Evolutionary conservation across 2,329 filamentous ascomycete genomes (phyloP), one percentile per base, ranked within the genome.

Genomic region (Diaporthe sp.): DNA sequence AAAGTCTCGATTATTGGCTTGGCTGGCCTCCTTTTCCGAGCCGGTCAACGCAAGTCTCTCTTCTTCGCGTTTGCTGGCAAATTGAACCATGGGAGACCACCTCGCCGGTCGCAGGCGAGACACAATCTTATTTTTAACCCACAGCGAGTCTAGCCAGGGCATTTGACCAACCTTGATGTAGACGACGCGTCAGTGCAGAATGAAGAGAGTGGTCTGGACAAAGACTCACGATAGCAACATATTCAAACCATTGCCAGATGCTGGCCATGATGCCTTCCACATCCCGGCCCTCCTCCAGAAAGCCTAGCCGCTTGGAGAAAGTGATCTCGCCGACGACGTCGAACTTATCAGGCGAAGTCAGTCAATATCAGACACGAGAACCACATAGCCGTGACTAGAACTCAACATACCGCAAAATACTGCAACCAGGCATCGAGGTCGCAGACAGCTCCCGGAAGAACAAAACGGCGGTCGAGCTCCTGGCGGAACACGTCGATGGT

Each of bases 391-490:
- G 19, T 2, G 19, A 6, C 4, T 7, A 35, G 9, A 58, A n/a
- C 19, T n/a, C 4, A 10, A 13, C 54, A 58, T 38, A 58, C 55
- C 55, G 55, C 55, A 58, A 72, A 72, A 22, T 72, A 73, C 54
- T 73, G 71, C n/a, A 73, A 30, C 71, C 71, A 73, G 2, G 35
- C 35, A 19, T 50, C 50, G 15, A 73, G 28, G 42, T 73, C 71
- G 52, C 35, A 67, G 1, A 17, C 33, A n/a, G 13, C 25, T 5
- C 33, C 38, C 7, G 52, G 10, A 4, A 25, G n/a, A 13, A 58
- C 58, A n/a, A 72, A 72, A 3, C 69, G 69, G 15, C 45, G 42
- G 40, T 67, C 71, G 22, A 73, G 60, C 40, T 58, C 38, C 52
- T 58, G 47, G 35, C 38, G 40, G n/a, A 73, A 58, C 4, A 73